These are phyloP conservation scores for Mortierella sp. DNA, from an alignment of 371 early-diverging fungal genomes.

Conservation along the genomic window DNA sequence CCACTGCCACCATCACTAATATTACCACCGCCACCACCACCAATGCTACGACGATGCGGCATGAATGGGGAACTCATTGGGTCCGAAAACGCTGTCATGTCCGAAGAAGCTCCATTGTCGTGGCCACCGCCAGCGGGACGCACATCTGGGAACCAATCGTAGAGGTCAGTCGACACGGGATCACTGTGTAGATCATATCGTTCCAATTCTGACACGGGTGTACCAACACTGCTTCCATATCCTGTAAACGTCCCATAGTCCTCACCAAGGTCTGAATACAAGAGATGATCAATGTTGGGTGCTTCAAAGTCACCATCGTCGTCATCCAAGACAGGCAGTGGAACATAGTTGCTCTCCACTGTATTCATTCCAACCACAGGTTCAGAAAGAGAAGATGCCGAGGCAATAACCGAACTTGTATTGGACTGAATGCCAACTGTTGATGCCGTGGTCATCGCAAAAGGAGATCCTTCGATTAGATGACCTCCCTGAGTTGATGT, in stretches of 20 bases:
- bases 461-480: background rate
- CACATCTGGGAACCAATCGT: constrained; percentile 40
- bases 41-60: background rate
- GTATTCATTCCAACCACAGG: background rate
- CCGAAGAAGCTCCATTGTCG: background rate
- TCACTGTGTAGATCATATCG: constrained; percentile 23
- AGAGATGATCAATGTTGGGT: constrained; percentile 33
- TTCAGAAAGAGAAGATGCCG: background rate
- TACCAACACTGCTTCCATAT: constrained; percentile 12
- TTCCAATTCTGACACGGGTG: constrained; percentile 22
- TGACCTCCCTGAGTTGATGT: background rate
- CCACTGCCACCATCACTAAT: too few species aligned
- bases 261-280: constrained; percentile 46
- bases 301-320: constrained; percentile 32
- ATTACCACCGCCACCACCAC: too few species aligned
- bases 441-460: background rate
- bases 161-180: constrained; percentile 19
- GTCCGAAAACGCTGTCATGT: background rate
- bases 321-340: constrained; percentile 10
- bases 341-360: background rate
- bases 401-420: background rate
- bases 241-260: constrained; percentile 22
- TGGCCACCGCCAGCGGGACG: background rate
- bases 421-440: too few species aligned
- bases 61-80: background rate